These are phyloP conservation scores for Triangularia verruculosa DNA, from an alignment of 2,329 filamentous ascomycete species.

Conservation along the genomic window DNA sequence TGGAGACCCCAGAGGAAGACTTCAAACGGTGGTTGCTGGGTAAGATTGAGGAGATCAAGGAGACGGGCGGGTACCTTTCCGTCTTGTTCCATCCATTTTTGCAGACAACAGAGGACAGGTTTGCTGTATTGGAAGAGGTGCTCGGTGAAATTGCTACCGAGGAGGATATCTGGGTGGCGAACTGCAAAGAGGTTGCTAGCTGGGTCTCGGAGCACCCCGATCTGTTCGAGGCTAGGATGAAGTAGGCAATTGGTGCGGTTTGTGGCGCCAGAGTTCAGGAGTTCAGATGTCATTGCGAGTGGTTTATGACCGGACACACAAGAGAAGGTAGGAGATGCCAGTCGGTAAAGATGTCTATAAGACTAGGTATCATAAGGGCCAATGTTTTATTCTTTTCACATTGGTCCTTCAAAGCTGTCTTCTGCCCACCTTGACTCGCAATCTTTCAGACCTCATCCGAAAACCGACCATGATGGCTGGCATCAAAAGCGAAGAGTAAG, in stretches of 20 bases:
- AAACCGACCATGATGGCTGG: too few relatives aligned
- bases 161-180: conserved; percentile 29
- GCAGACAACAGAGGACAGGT: conserved; percentile 28
- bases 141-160: conserved; percentile 21
- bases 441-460: too few relatives aligned
- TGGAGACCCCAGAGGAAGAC: conserved; percentile 18
- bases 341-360: too few relatives aligned
- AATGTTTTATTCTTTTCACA: too few relatives aligned
- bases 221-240: conserved; percentile 10
- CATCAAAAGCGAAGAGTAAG: too few relatives aligned
- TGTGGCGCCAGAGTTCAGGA: neutral
- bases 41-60: conserved; percentile 25
- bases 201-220: conserved; percentile 27
- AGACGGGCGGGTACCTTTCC: conserved; percentile 27
- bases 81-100: conserved; percentile 33
- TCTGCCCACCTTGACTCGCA: too few relatives aligned
- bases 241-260: too few relatives aligned
- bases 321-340: too few relatives aligned
- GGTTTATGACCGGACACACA: too few relatives aligned
- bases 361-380: too few relatives aligned
- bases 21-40: conserved; percentile 25
- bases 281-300: too few relatives aligned
- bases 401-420: too few relatives aligned
- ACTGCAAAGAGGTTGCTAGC: conserved; percentile 29
- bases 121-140: conserved; percentile 29